A percentile compares a stretch with the other conserved stretches of the same genome.
Conservation (phyloP, 495 filamentous ascomycete genomes). For the Tetracladium setigerum region DNA sequence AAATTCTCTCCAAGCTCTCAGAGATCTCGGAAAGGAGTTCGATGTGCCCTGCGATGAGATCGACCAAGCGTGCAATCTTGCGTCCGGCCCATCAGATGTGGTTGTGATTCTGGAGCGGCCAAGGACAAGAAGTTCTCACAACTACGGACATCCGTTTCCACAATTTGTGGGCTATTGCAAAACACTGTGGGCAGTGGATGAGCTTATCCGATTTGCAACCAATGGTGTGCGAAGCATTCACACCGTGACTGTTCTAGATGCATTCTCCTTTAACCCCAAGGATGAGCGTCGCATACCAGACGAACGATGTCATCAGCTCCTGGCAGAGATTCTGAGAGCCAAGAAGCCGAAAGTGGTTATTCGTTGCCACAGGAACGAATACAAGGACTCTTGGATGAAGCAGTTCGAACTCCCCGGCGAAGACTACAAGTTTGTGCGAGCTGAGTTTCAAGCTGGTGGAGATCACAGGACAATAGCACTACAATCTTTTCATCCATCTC, state of each 20-base stretch:
- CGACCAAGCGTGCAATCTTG: background rate
- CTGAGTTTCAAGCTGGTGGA: background rate
- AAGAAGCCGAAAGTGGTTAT: constrained; percentile 3
- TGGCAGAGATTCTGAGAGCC: background rate
- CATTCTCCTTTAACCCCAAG: background rate
- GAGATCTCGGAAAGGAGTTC: background rate
- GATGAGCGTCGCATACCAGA: background rate
- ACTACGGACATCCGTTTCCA: background rate
- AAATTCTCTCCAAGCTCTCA: background rate
- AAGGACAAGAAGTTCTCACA: background rate
- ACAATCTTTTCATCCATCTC: constrained; percentile 5
- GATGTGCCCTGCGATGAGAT: background rate
- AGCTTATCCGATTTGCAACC: constrained; percentile 2
- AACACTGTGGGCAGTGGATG: background rate
- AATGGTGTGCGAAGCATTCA: background rate
- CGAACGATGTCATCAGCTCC: background rate
- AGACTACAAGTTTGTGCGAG: constrained; percentile 1
- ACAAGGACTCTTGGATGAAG: background rate
- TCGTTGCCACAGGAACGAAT: background rate
- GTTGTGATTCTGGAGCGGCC: background rate
- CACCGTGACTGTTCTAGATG: background rate
- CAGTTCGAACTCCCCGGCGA: constrained; percentile 1
- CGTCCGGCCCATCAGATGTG: background rate
- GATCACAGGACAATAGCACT: background rate
- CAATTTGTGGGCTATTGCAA: background rate